These are phyloP conservation scores for Hypomontagnella monticulosa DNA, from an alignment of 495 filamentous ascomycete species.

Conservation along the genomic window DNA sequence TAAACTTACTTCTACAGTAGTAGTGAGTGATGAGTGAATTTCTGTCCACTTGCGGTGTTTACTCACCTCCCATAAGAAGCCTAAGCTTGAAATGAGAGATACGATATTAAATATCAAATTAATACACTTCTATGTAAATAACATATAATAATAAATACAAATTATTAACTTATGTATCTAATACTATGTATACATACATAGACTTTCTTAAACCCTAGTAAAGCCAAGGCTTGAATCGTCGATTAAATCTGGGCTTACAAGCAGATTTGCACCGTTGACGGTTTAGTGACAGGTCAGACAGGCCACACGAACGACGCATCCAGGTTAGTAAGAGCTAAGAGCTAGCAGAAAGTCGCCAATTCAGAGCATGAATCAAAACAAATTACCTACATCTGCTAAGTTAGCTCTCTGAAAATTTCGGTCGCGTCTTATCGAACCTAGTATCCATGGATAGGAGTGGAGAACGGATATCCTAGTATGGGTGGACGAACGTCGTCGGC, in stretches of 20 bases:
- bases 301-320: conserved; percentile 4
- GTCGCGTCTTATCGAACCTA: conserved; percentile 9
- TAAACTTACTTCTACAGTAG: conserved; percentile 10
- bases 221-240: conserved; percentile 29
- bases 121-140: too few relatives aligned
- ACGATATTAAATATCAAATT: not conserved
- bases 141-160: too few relatives aligned
- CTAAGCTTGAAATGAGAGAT: not conserved
- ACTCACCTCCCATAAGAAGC: not conserved
- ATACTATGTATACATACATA: conserved; percentile 10
- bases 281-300: conserved; percentile 13
- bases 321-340: not conserved
- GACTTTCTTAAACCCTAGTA: conserved; percentile 14
- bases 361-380: too few relatives aligned
- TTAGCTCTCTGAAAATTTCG: conserved; percentile 4
- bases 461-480: too few relatives aligned
- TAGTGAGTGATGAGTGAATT: conserved; percentile 37
- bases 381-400: not conserved
- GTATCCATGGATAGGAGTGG: too few relatives aligned
- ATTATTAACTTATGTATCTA: too few relatives aligned
- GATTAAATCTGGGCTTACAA: conserved; percentile 10
- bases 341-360: too few relatives aligned
- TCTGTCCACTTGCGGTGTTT: conserved; percentile 3
- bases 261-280: conserved; percentile 23
- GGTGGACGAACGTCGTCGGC: not conserved